phyloP scores from a whole-genome alignment of 2,329 filamentous ascomycete species.

The Aspergillus uvarum region DNA sequence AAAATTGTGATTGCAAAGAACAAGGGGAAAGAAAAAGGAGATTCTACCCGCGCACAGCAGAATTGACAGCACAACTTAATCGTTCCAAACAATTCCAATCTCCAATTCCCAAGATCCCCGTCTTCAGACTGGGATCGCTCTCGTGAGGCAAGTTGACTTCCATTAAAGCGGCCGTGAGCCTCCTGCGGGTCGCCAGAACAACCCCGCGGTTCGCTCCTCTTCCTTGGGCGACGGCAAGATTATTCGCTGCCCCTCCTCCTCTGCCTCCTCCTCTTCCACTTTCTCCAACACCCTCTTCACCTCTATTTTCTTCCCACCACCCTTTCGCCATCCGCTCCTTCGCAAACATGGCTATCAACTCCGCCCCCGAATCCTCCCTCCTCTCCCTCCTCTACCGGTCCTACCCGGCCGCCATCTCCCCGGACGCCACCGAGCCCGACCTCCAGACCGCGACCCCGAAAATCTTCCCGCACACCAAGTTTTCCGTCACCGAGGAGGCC shows the following conservation, averaged over 20 bases:
- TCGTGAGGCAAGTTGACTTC: conserved; percentile 20
- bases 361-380: conserved; percentile 43
- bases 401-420: conserved; percentile 42
- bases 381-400: conserved; percentile 48
- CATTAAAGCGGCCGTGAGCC: conserved; percentile 16
- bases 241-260: conserved; percentile 29
- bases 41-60: not conserved
- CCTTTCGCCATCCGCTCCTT: conserved; percentile 19
- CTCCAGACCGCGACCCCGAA: conserved; percentile 52
- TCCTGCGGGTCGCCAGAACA: conserved; percentile 19
- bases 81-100: not conserved
- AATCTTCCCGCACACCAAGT: conserved; percentile 69
- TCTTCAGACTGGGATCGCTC: conserved; percentile 15
- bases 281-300: conserved; percentile 9
- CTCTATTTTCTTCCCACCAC: conserved; percentile 9
- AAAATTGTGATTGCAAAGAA: not conserved
- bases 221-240: conserved; percentile 7
- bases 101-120: conserved; percentile 16
- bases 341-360: conserved; percentile 30
- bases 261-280: conserved; percentile 21
- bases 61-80: conserved; percentile 4
- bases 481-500: conserved; percentile 75
- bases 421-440: conserved; percentile 44
- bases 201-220: conserved; percentile 19
- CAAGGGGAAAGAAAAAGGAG: not conserved